Evolutionary conservation across 768 basidiomycete species (phyloP).

Genomic region (Phylloporus sp.): DNA sequence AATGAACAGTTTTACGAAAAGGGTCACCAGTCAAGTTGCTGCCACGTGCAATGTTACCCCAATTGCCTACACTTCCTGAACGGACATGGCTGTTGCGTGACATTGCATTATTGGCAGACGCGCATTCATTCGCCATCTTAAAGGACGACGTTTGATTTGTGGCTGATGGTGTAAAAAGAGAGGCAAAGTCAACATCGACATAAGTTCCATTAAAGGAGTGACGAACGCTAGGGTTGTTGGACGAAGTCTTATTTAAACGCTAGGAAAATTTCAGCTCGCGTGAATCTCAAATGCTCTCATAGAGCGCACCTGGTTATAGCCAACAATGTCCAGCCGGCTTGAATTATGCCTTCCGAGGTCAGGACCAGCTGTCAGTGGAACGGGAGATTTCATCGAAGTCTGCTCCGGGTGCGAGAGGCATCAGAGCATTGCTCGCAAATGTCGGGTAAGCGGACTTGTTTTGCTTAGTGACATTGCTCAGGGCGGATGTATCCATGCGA

Average conservation of each 20-base stretch:
- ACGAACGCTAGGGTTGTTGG: slow-evolving; percentile 47
- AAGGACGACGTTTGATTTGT: too few relatives aligned
- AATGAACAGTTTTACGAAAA: too few relatives aligned
- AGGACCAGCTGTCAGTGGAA: slow-evolving; percentile 79
- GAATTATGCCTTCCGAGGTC: slow-evolving; percentile 76
- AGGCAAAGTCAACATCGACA: slow-evolving; percentile 51
- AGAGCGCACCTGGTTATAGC: slow-evolving; percentile 59
- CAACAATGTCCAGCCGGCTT: slow-evolving; percentile 67
- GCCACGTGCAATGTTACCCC: slow-evolving; percentile 58
- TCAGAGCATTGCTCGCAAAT: slow-evolving; percentile 42
- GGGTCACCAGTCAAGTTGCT: slow-evolving; percentile 45
- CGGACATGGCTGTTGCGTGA: slow-evolving; percentile 62
- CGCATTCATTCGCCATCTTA: slow-evolving; percentile 37
- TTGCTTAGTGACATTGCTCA: slow-evolving; percentile 57
- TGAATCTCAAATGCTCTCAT: slow-evolving; percentile 3
- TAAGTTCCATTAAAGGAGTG: slow-evolving; percentile 78
- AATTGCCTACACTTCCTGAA: slow-evolving; percentile 77
- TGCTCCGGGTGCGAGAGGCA: slow-evolving; percentile 54
- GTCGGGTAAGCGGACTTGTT: slow-evolving; percentile 84
- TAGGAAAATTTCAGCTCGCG: slow-evolving; percentile 25
- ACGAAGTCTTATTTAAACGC: slow-evolving; percentile 46
- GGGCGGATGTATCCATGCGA: slow-evolving; percentile 66
- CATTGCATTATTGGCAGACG: slow-evolving; percentile 26
- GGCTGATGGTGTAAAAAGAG: too few relatives aligned
- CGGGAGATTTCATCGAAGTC: slow-evolving; percentile 60